Conservation (phyloP, 768 basidiomycete species). For the Tricholoma saponaceum region DNA sequence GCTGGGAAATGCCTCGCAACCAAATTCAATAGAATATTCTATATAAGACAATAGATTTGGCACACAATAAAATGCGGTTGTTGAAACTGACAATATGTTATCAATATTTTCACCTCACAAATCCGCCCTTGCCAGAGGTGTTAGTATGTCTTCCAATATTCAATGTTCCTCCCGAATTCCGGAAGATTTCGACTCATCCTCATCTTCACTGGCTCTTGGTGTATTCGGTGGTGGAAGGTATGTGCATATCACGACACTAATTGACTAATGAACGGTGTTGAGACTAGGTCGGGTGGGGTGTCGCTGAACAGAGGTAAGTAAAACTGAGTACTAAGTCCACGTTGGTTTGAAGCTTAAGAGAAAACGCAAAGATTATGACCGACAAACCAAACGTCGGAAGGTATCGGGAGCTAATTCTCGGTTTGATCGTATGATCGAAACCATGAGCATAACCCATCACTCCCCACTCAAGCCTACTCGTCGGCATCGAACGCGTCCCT, state of each 20-base stretch:
- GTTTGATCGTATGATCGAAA: slow-evolving; percentile 65
- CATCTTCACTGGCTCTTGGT: slow-evolving; percentile 6
- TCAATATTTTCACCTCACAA: too few relatives aligned
- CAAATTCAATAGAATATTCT: too few relatives aligned
- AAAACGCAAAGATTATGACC: not conserved
- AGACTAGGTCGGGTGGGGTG: not conserved
- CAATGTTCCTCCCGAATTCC: slow-evolving; percentile 14
- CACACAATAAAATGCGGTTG: too few relatives aligned
- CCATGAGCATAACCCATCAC: slow-evolving; percentile 41
- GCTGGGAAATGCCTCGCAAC: too few relatives aligned
- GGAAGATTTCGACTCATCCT: slow-evolving; percentile 11
- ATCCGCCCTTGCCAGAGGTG: too few relatives aligned
- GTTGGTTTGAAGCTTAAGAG: not conserved
- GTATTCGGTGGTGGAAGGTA: slow-evolving; percentile 17
- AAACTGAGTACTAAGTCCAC: not conserved
- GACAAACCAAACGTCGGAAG: slow-evolving; percentile 43
- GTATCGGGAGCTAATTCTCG: slow-evolving; percentile 49
- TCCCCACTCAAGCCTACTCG: slow-evolving; percentile 19
- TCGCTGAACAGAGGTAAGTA: not conserved
- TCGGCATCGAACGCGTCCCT: slow-evolving; percentile 28
- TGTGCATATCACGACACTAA: not conserved
- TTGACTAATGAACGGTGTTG: not conserved
- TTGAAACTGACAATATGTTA: too few relatives aligned
- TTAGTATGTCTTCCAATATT: slow-evolving; percentile 2
- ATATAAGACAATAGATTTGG: too few relatives aligned